Evolutionary conservation across 139 green algal species (phyloP), one percentile per base, ranked within the genome.

Genomic region (Micractinium conductrix): DNA sequence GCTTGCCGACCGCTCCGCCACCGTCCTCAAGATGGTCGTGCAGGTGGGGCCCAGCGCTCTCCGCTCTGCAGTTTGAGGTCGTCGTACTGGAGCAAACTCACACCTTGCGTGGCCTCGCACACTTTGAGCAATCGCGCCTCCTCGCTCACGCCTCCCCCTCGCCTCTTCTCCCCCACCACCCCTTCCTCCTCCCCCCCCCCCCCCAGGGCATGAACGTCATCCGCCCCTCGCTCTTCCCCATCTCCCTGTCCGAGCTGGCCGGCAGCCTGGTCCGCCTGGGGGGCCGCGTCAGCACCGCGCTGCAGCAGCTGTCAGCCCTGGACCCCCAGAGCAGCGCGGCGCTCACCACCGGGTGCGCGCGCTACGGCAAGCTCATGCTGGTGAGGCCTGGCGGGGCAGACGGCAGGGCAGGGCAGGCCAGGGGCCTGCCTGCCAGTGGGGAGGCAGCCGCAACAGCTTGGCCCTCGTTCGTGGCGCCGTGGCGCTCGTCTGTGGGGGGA

Each of bases 11-110:
- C 30, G 80, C 7, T 87, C 86, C 17, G 84, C 78, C 19, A 84
- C 81, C 22, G 83, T 95, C 43, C 58, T 97, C 2, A 90, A 88
- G n/a, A 81, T 93, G 44, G 79, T 98, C 2, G 89, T 94, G 6
- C 86, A 95, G 74, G 74, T 69, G 50, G n/a, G n/a, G n/a, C n/a
- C n/a, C n/a, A n/a, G n/a, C n/a, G n/a, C n/a, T n/a, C n/a, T n/a
- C n/a, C n/a, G n/a, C n/a, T n/a, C n/a, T n/a, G n/a, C n/a, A n/a
- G n/a, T n/a, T n/a, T n/a, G n/a, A n/a, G n/a, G n/a, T n/a, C n/a
- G n/a, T n/a, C n/a, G n/a, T n/a, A n/a, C n/a, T n/a, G n/a, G n/a
- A n/a, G n/a, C n/a, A n/a, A n/a, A n/a, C n/a, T n/a, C n/a, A n/a
- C n/a, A n/a, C n/a, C n/a, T n/a, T n/a, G n/a, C n/a, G n/a, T n/a